phyloP scores from a whole-genome alignment of 106 monocot genomes.

The Acorus gramineus region DNA sequence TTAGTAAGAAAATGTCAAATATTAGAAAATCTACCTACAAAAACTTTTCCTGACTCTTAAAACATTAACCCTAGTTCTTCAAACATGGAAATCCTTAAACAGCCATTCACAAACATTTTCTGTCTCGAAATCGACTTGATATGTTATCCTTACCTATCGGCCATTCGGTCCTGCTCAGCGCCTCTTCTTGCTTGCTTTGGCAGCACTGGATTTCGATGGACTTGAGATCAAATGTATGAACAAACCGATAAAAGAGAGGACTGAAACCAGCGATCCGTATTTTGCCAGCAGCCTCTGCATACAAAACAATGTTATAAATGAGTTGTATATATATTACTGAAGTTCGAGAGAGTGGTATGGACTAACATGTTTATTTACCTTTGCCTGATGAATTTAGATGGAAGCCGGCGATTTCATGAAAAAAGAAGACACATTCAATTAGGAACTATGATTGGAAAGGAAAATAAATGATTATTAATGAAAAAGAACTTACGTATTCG shows the following conservation, averaged over 20 bases:
- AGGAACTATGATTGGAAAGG: background rate
- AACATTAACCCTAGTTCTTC: no score
- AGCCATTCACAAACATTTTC: no score
- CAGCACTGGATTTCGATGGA: constrained; percentile 56
- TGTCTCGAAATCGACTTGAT: no score
- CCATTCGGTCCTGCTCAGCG: constrained; percentile 24
- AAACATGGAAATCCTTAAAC: no score
- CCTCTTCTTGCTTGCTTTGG: constrained; percentile 74
- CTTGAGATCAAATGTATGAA: constrained; percentile 60
- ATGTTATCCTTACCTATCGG: no score
- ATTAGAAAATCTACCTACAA: no score
- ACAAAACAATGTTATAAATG: background rate
- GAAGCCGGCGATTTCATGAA: background rate
- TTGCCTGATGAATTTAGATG: constrained; percentile 33
- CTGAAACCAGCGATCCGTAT: constrained; percentile 75
- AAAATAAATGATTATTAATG: background rate
- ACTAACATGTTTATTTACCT: constrained; percentile 20
- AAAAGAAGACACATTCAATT: background rate
- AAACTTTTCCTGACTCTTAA: no score
- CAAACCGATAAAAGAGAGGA: constrained; percentile 50
- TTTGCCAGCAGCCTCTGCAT: constrained; percentile 67
- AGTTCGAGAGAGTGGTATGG: no score
- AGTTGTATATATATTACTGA: no score
- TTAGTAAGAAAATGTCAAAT: no score
- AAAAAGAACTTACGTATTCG: constrained; percentile 51